Evolutionary conservation across 2,329 filamentous ascomycete genomes (phyloP), one percentile per base, ranked within the genome.

Genomic region (Raffaelea ambrosiae): DNA sequence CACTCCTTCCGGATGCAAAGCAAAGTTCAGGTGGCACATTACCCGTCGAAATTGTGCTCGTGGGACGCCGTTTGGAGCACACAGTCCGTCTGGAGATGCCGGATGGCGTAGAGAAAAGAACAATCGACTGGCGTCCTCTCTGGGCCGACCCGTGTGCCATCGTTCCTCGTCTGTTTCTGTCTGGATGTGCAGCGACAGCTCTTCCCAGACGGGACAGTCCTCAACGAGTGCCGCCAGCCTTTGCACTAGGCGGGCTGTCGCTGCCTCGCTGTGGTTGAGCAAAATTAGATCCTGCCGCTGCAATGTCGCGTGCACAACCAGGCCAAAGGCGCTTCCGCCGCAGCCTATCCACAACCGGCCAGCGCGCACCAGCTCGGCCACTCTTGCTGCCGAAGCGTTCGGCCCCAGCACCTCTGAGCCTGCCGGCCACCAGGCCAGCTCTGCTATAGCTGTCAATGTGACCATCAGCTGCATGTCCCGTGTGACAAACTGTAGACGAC

Each of bases 271-370:
- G 23, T 39, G 3, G 14, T 13, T 11, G 5, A 3, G 18, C 11
- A 43, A 7, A 2, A 33, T 7, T 3, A 42, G 9, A 7, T 22
- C 11, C 33, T 29, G 44, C 3, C 48, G 48, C 11, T 38, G 41
- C 29, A 54, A 29, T 31, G 35, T 48, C 4, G 48, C 44, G 20
- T 43, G 43, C 7, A 53, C 47, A 1, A 46, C 42, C 18, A 54
- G 41, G 11, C 35, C 45, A 4, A 54, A 44, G 4, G 47, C 41
- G 29, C 47, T 44, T 2, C 53, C 53, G 23, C 40, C 36, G 13
- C 38, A 29, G 39, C 47, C 48, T 20, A 54, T 26, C 52, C 53
- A 55, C 4, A 55, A 40, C 3, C 48, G 50, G 31, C 53, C 53
- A 3, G 48, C 47, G 2, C 47, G 50, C n/a, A 53, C 48, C 1